Conservation (phyloP, 257 asterid species). For the Przewalskia tangutica region DNA sequence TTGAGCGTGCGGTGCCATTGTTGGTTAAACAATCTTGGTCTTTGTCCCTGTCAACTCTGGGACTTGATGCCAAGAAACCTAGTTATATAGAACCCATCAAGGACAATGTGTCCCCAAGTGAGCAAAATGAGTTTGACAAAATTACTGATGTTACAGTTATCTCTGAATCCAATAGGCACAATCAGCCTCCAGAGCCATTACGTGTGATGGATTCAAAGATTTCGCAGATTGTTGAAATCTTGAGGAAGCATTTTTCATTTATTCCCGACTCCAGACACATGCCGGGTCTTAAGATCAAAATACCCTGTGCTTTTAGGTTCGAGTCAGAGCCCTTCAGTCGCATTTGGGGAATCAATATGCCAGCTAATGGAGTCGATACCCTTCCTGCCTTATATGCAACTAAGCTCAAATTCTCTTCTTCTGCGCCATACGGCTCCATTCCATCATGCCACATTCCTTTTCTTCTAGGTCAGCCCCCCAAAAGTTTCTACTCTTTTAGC, state of each 20-base stretch:
- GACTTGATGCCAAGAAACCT: constrained; percentile 33
- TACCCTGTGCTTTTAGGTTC: constrained; percentile 56
- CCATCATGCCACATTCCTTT: constrained; percentile 64
- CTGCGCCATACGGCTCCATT: constrained; percentile 74
- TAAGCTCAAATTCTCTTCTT: constrained; percentile 61
- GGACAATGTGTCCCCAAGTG: constrained; percentile 36
- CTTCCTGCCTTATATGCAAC: constrained; percentile 82
- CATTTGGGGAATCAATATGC: constrained; percentile 23
- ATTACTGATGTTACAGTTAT: constrained; percentile 21
- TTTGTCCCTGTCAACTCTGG: constrained; percentile 51
- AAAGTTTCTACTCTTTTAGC: constrained; percentile 23
- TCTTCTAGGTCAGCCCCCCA: constrained; percentile 54
- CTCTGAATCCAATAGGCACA: constrained; percentile 28
- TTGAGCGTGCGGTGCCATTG: constrained; percentile 57
- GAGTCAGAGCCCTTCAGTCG: constrained; percentile 52
- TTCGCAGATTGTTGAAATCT: constrained; percentile 50
- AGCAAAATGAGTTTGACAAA: constrained; percentile 37
- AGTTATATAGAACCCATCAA: constrained; percentile 44
- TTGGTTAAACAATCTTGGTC: constrained; percentile 90
- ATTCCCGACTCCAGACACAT: constrained; percentile 75
- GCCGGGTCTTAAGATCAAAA: constrained; percentile 71
- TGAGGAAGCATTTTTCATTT: constrained; percentile 68
- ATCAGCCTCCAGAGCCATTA: constrained; percentile 53
- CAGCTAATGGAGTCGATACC: constrained; percentile 35
- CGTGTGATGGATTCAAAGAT: constrained; percentile 85